Evolutionary conservation across 1,284 basidiomycete genomes (phyloP), one percentile per base, ranked within the genome.

Genomic region (Chondrostereum purpureum): DNA sequence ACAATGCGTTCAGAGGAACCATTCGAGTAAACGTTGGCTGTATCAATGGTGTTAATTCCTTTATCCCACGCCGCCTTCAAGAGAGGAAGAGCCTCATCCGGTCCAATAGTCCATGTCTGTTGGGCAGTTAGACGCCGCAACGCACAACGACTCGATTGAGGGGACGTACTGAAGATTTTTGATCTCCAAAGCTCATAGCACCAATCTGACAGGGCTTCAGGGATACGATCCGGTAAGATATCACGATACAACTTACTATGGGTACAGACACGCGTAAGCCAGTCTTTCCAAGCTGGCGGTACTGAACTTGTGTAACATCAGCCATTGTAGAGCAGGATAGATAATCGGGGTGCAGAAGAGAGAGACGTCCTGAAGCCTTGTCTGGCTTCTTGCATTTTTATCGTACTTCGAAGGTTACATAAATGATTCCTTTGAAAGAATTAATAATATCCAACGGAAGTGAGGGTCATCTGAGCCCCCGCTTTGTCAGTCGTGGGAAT

Each of bases 31-130:
- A 41, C 44, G 39, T 56, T 56, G 2, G 54, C 52, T 2, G 55
- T 57, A 36, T 57, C 55, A 18, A 55, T 45, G 2, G 54, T 57
- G 22, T 52, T 54, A 27, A 57, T 47, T 27, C 53, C 54, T n/a
- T 40, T 44, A 38, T 57, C 54, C 55, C 55, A 57, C 6, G 54
- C 54, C 16, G 49, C 47, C 45, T 56, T 56, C 8, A 56, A 45
- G 10, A 56, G 43, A 12, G 43, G 45, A 16, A 55, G 16, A 11
- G 53, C 54, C 47, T 53, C 4, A 42, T 40, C 2, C 50, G 22
- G 18, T 50, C 44, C 51, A 51, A 56, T 27, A 44, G 40, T 50
- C 53, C 35, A 40, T 22, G 11, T 12, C 22, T 5, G 17, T 11
- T 21, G 34, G 22, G 18, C 8, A 34, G 8, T 10, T 16, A 11